Evolutionary conservation across 2,329 filamentous ascomycete species (phyloP), one percentile per base, ranked within the genome.

Genomic region (Sporothrix inflata): DNA sequence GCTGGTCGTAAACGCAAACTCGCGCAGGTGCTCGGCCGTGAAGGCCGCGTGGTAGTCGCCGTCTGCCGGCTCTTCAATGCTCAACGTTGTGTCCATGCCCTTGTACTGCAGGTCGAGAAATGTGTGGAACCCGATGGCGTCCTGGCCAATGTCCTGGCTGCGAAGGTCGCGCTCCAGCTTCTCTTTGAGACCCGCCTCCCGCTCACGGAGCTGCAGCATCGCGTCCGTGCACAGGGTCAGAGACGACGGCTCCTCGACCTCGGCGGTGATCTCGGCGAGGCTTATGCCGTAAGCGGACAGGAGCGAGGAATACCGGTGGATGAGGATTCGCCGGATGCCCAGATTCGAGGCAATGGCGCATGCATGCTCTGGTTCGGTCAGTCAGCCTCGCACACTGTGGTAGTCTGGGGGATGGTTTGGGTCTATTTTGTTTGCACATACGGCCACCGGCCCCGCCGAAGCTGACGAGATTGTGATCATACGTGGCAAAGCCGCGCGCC

Each of bases 21-120:
- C 94, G 78, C 95, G 94, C 69, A 93, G 90, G 78, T 98, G 94
- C 76, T 97, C 93, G 77, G 90, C 89, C 30, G 97, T 84, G 77
- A 98, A 98, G 0, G 92, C 93, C 75, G 90, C 91, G 92, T 92
- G 96, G 12, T 92, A 88, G 30, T 92, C 88, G 8, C 88, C 89
- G 24, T 81, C 84, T 74, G 87, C 91, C 12, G 86, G 83, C 49
- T 86, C 85, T 7, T 14, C 14, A 73, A 97, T 89, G 94, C 97
- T 97, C 51, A 97, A 85, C 0, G 93, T 92, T 4, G 93, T 96
- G 78, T 97, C 94, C 0, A 94, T 97, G 8, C 94, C 94, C 34
- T 93, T 88, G 78, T 97, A 97, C 72, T 94, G 86, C 90, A 98
- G 94, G 79, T 98, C 97, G 70, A 98, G 87, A n/a, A 97, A 98